Percentiles rank a stretch among this genome's conserved stretches.
Conservation (phyloP, 345 rosid species). For the Eucalyptus polybractea region DNA sequence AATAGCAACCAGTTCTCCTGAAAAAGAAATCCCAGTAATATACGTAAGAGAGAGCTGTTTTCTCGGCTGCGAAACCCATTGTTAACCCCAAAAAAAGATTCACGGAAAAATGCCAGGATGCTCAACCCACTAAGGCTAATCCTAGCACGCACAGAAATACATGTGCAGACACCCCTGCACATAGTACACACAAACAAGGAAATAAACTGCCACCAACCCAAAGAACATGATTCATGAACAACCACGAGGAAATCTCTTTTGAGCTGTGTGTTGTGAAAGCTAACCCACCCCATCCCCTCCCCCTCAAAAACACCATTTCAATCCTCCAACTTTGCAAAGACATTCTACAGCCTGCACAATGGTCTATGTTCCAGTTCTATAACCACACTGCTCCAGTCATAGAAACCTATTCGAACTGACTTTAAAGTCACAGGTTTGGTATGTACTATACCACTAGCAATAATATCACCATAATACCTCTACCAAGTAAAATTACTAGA, state of each 20-base stretch:
- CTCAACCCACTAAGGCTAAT: neutral
- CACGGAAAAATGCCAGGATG: neutral
- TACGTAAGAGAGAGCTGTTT: neutral
- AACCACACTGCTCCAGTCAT: neutral
- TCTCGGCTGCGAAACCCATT: neutral
- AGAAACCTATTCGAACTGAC: neutral
- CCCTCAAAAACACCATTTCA: neutral
- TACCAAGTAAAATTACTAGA: neutral
- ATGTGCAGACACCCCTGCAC: neutral
- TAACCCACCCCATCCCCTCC: neutral
- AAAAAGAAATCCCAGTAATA: neutral
- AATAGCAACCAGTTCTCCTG: conserved; percentile 89
- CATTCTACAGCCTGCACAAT: neutral
- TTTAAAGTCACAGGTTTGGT: neutral
- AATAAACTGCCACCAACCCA: neutral
- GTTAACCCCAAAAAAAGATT: neutral
- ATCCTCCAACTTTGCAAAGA: neutral
- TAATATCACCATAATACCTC: neutral
- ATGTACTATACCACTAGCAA: neutral
- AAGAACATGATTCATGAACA: neutral
- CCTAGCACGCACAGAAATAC: neutral
- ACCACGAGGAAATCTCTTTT: neutral
- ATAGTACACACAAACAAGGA: neutral
- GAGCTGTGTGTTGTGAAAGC: neutral
- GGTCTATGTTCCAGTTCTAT: neutral